phyloP scores from a whole-genome alignment of 2,329 filamentous ascomycete genomes.

The Dothidotthia symphoricarpi region DNA sequence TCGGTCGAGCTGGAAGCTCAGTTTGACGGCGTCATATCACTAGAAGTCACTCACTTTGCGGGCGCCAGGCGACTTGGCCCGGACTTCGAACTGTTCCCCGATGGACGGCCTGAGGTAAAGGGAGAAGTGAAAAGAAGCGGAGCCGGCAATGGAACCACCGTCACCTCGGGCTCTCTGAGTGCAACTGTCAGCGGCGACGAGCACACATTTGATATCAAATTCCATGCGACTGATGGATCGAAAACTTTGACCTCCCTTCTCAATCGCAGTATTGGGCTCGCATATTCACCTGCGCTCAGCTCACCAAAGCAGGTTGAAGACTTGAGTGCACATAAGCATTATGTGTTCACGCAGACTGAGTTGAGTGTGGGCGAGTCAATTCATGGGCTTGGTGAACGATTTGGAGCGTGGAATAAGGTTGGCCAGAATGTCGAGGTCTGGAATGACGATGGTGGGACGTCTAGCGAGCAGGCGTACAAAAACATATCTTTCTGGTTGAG shows the following conservation, averaged over 20 bases:
- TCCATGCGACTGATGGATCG: conserved; percentile 52
- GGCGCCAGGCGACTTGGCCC: conserved; percentile 55
- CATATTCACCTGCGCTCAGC: conserved; percentile 55
- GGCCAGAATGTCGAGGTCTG: conserved; percentile 67
- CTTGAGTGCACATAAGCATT: conserved; percentile 46
- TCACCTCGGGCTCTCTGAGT: conserved; percentile 53
- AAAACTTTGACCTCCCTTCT: conserved; percentile 56
- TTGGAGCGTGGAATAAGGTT: conserved; percentile 74
- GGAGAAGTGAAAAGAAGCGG: conserved; percentile 44
- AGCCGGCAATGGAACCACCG: conserved; percentile 45
- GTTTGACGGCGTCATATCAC: conserved; percentile 59
- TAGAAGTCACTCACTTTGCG: conserved; percentile 59
- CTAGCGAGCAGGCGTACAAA: conserved; percentile 70
- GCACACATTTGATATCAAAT: conserved; percentile 57
- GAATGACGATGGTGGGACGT: conserved; percentile 63
- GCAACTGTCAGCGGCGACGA: conserved; percentile 52
- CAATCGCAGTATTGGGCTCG: conserved; percentile 57
- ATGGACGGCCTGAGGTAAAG: conserved; percentile 46
- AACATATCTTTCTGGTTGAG: conserved; percentile 69
- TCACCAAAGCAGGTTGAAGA: conserved; percentile 56
- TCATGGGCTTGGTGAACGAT: conserved; percentile 73
- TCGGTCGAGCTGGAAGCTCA: conserved; percentile 58
- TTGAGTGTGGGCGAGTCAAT: conserved; percentile 60
- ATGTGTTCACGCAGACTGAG: conserved; percentile 49
- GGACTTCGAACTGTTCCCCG: conserved; percentile 58